These are phyloP conservation scores for Tricholoma hemisulphureum DNA, from an alignment of 768 basidiomycete species.

Conservation along the genomic window DNA sequence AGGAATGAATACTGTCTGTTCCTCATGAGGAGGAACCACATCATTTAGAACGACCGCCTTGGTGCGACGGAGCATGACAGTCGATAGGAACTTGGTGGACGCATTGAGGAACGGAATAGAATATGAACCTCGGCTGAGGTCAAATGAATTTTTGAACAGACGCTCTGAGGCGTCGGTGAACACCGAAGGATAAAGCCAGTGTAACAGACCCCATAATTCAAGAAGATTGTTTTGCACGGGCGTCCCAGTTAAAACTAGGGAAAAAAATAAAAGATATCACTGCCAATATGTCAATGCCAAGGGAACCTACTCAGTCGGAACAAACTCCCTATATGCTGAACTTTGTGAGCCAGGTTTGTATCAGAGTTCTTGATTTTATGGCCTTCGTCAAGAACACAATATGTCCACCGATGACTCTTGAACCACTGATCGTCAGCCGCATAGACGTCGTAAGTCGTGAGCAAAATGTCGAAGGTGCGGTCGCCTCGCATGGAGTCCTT, in stretches of 20 bases:
- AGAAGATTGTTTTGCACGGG: slow-evolving; percentile 67
- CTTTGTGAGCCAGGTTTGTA: slow-evolving; percentile 48
- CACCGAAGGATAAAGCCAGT: slow-evolving; percentile 54
- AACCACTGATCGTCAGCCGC: slow-evolving; percentile 58
- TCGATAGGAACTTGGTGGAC: slow-evolving; percentile 46
- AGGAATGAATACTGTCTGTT: slow-evolving; percentile 55
- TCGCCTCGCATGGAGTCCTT: slow-evolving; percentile 42
- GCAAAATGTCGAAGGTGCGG: slow-evolving; percentile 51
- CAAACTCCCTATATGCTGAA: slow-evolving; percentile 55
- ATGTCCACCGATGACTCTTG: slow-evolving; percentile 56
- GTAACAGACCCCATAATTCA: slow-evolving; percentile 56
- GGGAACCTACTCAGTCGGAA: slow-evolving; percentile 56
- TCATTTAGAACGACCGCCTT: slow-evolving; percentile 45
- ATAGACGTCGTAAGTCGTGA: slow-evolving; percentile 71
- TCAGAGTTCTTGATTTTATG: slow-evolving; percentile 73
- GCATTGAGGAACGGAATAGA: slow-evolving; percentile 46
- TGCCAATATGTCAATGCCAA: too few species aligned
- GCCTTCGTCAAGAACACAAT: slow-evolving; percentile 63
- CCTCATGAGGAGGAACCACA: slow-evolving; percentile 57
- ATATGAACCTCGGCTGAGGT: slow-evolving; percentile 53
- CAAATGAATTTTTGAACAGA: slow-evolving; percentile 52
- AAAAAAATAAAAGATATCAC: background rate
- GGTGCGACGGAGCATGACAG: slow-evolving; percentile 61
- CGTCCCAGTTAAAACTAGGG: slow-evolving; percentile 65
- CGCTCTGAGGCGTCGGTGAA: slow-evolving; percentile 49